These are phyloP conservation scores for Russula compacta DNA, from an alignment of 768 basidiomycete species.

Conservation along the genomic window DNA sequence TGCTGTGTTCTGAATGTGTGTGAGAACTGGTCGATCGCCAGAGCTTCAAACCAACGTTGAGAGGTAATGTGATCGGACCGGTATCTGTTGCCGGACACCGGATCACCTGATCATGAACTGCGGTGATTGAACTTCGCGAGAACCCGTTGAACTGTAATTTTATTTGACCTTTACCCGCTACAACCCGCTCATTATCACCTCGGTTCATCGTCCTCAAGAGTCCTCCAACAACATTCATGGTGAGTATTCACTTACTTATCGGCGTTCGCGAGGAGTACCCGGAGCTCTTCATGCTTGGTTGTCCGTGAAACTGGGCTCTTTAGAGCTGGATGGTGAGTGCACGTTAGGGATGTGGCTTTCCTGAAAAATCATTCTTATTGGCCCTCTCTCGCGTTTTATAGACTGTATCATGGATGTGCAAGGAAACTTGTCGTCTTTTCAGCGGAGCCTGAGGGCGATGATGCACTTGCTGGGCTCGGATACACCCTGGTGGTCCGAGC, in stretches of 20 bases:
- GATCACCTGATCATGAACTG: no score
- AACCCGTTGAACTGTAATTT: not conserved
- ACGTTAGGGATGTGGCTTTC: slow-evolving; percentile 17
- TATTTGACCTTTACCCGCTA: no score
- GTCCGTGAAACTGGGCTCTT: not conserved
- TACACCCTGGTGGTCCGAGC: slow-evolving; percentile 18
- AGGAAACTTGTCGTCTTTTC: slow-evolving; percentile 3
- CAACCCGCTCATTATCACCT: not conserved
- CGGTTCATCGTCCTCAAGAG: not conserved
- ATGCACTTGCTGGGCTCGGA: slow-evolving; percentile 39
- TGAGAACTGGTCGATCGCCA: no score
- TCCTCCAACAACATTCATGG: not conserved
- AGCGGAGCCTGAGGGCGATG: slow-evolving; percentile 35
- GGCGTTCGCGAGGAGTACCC: slow-evolving; percentile 1
- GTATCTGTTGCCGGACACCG: no score
- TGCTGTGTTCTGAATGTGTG: no score
- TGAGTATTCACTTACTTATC: not conserved
- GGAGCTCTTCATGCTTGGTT: not conserved
- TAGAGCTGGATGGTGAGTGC: slow-evolving; percentile 26
- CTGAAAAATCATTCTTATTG: not conserved
- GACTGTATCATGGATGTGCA: slow-evolving; percentile 1
- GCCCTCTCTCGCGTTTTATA: not conserved
- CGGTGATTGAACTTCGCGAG: not conserved
- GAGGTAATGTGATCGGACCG: no score
- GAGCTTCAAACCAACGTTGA: no score